Base-by-base conservation (phyloP, 352 stramenopile species). In the Phytophthora cryptogea region DNA sequence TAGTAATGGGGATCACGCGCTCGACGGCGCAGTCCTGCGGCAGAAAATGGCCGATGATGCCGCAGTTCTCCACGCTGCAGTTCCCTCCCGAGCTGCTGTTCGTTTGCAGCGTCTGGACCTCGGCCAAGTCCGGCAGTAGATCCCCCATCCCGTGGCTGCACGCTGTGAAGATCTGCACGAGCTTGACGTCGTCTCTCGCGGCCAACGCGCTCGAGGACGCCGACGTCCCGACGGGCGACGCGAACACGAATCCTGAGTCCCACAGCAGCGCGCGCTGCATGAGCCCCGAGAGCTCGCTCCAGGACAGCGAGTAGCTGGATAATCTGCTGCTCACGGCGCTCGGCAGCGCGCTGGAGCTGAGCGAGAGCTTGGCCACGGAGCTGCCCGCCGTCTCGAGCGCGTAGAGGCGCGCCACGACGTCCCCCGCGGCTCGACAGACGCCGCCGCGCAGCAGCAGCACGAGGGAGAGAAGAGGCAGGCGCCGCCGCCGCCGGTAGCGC, bases 221-320 rank as follows among this genome's bases (percentile, higher is more conserved):
- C 20, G 61, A 47, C 0, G 47, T 48, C 0, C 37, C 32, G 1
- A 50, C 32, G 10, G 60, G 30, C 11, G 66, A 66, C 42, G 66
- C 63, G 28, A 88, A 79, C 35, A 91, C 79, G 43, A 82, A 85
- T 27, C 79, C 81, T 0, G 75, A 70, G 68, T 91, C 81, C 81
- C 81, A 91, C 44, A 91, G 71, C 53, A 91, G 58, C 41, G 81
- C 81, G 55, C 81, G 81, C 56, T 91, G 81, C 54, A 85, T 76
- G 53, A 89, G 60, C 0, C 79, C 79, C 10, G 81, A 83, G 42
- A 91, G 64, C 4, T 49, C 10, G 42, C 41, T 59, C 79, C 70
- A 88, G 5, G 62, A 31, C 3, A 83, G 67, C 10, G 65, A 46
- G 32, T 65, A 60, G 44, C 50, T 64, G 8, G 43, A 57, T 47